Percentiles rank a stretch among this genome's conserved stretches.
Evolutionary conservation across 441 rosid species (phyloP).

Genomic region (Erysimum pusillum): DNA sequence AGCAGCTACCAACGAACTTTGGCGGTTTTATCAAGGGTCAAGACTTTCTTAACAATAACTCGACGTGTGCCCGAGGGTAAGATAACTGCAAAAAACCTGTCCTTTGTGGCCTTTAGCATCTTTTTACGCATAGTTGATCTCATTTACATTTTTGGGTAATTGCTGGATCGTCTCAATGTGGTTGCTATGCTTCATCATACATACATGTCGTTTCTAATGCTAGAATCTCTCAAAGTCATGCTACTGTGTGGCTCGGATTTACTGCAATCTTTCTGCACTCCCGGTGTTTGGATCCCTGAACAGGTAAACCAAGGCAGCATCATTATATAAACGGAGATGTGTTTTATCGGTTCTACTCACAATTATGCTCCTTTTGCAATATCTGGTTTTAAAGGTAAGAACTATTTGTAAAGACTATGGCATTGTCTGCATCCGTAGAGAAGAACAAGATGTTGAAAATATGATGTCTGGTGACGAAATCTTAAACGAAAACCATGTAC

Average conservation of each 20-base stretch:
- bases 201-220: conserved; percentile 25
- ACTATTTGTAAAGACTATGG: conserved; percentile 79
- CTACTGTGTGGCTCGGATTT: conserved; percentile 95
- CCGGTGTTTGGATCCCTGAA: conserved; percentile 87
- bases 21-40: conserved; percentile 70
- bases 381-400: conserved; percentile 58
- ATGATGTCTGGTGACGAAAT: conserved; percentile 60
- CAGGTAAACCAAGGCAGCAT: conserved; percentile 65
- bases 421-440: conserved; percentile 84
- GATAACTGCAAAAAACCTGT: conserved; percentile 18
- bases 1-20: conserved; percentile 71
- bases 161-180: background rate
- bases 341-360: conserved; percentile 18
- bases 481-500: conserved; percentile 64
- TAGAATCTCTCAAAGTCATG: conserved; percentile 81
- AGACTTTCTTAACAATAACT: conserved; percentile 53
- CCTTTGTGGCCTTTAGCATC: conserved; percentile 9
- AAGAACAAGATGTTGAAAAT: conserved; percentile 74
- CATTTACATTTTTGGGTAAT: background rate
- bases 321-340: conserved; percentile 26
- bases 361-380: background rate
- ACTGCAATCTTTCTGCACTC: conserved; percentile 76
- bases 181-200: conserved; percentile 16
- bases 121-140: background rate
- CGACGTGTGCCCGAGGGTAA: conserved; percentile 59